Conservation (phyloP, 2,329 filamentous ascomycete genomes). For the Ceratocystis eucalypticola region DNA sequence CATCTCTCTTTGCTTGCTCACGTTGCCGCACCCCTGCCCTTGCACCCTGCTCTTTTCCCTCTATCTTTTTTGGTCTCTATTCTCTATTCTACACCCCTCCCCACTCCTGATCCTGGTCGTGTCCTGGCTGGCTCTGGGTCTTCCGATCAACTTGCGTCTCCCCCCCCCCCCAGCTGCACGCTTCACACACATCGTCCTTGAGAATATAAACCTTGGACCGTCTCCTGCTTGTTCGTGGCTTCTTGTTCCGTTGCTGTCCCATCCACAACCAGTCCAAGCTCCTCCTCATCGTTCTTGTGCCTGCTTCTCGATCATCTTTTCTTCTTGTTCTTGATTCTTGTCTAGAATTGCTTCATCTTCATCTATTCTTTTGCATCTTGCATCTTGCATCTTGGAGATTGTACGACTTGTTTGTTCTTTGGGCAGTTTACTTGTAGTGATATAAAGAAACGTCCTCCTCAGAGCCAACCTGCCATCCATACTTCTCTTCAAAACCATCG, state of each 20-base stretch:
- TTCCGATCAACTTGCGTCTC: not conserved
- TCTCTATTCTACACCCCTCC: not conserved
- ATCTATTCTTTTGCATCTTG: not conserved
- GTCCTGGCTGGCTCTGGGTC: not conserved
- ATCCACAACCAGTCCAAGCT: slow-evolving; percentile 14
- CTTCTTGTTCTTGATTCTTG: not conserved
- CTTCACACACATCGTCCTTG: slow-evolving; percentile 4
- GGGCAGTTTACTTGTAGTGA: not conserved
- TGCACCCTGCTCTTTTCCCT: not conserved
- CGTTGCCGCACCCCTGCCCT: not conserved
- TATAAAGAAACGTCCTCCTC: not conserved
- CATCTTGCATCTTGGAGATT: not conserved
- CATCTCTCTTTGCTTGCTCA: not conserved
- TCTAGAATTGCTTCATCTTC: not conserved
- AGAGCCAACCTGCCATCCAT: not conserved
- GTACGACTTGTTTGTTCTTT: not conserved
- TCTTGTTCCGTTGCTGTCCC: slow-evolving; percentile 11
- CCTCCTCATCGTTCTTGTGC: slow-evolving; percentile 9
- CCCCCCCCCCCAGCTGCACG: too few species aligned
- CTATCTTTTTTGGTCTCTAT: not conserved
- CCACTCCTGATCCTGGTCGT: not conserved
- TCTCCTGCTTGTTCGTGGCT: slow-evolving; percentile 10
- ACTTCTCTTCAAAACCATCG: not conserved
- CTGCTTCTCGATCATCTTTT: not conserved
- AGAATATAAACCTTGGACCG: slow-evolving; percentile 18